Percentiles rank a stretch among this genome's conserved stretches.
phyloP scores from a whole-genome alignment of 352 stramenopile genomes.

The Phytophthora syringae region DNA sequence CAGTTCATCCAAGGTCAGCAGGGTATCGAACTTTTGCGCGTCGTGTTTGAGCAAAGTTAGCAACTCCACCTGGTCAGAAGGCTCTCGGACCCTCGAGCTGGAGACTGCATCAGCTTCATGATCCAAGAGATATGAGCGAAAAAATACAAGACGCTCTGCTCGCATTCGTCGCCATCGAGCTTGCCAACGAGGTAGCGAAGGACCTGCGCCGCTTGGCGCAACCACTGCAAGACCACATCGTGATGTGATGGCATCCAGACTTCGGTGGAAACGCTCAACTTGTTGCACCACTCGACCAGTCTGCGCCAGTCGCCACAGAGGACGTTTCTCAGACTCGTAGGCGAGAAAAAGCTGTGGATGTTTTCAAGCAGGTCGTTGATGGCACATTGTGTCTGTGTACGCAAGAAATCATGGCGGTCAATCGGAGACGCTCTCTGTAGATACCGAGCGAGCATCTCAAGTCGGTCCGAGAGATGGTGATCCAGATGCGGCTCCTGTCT shows the following conservation, averaged over 20 bases:
- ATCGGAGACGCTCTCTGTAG: slow-evolving; percentile 22
- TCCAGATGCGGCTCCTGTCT: slow-evolving; percentile 34
- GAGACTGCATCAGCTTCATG: slow-evolving; percentile 15
- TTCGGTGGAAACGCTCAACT: slow-evolving; percentile 42
- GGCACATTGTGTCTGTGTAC: slow-evolving; percentile 24
- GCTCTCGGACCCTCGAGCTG: slow-evolving; percentile 14
- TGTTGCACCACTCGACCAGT: slow-evolving; percentile 43
- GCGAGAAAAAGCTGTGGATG: slow-evolving; percentile 37
- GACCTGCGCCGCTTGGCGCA: slow-evolving; percentile 3
- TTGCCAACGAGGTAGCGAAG: slow-evolving; percentile 36
- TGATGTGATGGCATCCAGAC: slow-evolving; percentile 38
- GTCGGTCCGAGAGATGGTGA: slow-evolving; percentile 37
- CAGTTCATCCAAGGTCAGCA: slow-evolving; percentile 35
- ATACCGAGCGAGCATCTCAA: slow-evolving; percentile 30
- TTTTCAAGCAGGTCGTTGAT: slow-evolving; percentile 36
- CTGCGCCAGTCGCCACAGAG: slow-evolving; percentile 38
- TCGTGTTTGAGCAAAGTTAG: slow-evolving; percentile 36
- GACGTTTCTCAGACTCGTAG: slow-evolving; percentile 33
- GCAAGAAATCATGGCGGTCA: slow-evolving; percentile 11
- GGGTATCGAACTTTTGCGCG: slow-evolving; percentile 27
- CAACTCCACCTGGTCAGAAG: slow-evolving; percentile 36
- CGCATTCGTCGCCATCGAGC: slow-evolving; percentile 41
- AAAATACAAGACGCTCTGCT: slow-evolving; percentile 39
- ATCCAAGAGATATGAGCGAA: slow-evolving; percentile 31
- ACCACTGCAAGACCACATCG: slow-evolving; percentile 33